Evolutionary conservation across 345 rosid genomes (phyloP), one percentile per base, ranked within the genome.

Genomic region (Bruguiera sexangula): DNA sequence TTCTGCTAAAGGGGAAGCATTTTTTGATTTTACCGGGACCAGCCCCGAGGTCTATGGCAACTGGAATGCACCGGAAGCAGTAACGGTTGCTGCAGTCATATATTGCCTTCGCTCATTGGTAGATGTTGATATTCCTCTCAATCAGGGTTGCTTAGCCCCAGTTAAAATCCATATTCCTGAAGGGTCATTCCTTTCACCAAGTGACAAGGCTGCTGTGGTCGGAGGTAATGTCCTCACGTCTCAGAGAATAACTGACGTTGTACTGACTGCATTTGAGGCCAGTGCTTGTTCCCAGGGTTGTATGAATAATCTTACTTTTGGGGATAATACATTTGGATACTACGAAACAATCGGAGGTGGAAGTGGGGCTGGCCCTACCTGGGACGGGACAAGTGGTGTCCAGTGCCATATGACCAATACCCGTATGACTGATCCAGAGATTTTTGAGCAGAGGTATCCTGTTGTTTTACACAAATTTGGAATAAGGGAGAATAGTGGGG

Each of bases 341-440:
- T 95, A 92, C 6, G 99, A 95, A 74, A 95, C 99, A 55, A 92
- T 95, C 2, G 99, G 96, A 50, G 96, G 99, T 31, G 99, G 96
- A 37, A 81, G 96, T 8, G 96, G 99, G 10, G 97, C 99, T 1
- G 97, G 99, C 65, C 96, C 96, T 0, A 66, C 71, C 53, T 95
- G 97, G 97, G 81, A 87, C 27, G 99, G 97, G 20, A 89, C 97
- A 11, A 88, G 97, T 65, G 99, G 99, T 53, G 89, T 95, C 70
- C 97, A 95, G 67, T 90, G 96, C 82, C 99, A 95, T 79, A 92
- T 95, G 99, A 95, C 97, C 8, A 95, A 92, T 74, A 95, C 99
- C 0, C 91, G 99, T 0, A 95, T 95, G 93, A 95, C 99, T 10
- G 99, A 90, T 86, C 96, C 97, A 0, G 99, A 95, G 89, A 95